Percentiles rank a stretch among this genome's conserved stretches.
These are phyloP conservation scores for Aquilaria malaccensis DNA, from an alignment of 345 rosid genomes.

Conservation along the genomic window DNA sequence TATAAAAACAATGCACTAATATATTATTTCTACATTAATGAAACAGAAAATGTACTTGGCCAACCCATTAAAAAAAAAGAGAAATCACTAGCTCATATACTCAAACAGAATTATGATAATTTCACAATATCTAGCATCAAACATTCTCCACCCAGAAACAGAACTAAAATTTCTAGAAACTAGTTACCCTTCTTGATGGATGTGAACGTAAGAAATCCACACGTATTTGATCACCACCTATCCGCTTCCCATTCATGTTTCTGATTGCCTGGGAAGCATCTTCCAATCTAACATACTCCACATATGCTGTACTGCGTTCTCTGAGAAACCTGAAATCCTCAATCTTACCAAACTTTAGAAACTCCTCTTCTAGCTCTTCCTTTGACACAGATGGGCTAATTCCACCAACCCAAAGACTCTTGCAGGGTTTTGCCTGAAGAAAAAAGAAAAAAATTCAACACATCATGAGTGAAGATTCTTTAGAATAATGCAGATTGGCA, in stretches of 20 bases:
- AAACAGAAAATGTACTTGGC: too few relatives aligned
- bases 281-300: conserved; percentile 58
- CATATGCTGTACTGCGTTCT: conserved; percentile 69
- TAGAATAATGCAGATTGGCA: too few relatives aligned
- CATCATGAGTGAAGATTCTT: too few relatives aligned
- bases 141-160: background rate
- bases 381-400: conserved; percentile 53
- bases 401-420: conserved; percentile 90
- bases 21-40: too few relatives aligned
- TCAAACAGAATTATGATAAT: too few relatives aligned
- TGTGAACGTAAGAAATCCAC: conserved; percentile 88
- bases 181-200: conserved; percentile 66
- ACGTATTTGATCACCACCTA: conserved; percentile 77
- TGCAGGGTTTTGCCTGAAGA: conserved; percentile 76
- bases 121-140: too few relatives aligned
- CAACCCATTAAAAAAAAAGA: too few relatives aligned
- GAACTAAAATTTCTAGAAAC: background rate
- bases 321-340: conserved; percentile 72
- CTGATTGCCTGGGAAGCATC: conserved; percentile 76
- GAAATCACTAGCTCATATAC: too few relatives aligned
- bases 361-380: conserved; percentile 67
- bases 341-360: conserved; percentile 64
- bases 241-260: conserved; percentile 67
- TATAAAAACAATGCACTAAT: too few relatives aligned
- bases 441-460: conserved; percentile 12